Evolutionary conservation across 2,329 filamentous ascomycete species (phyloP), one percentile per base, ranked within the genome.

Genomic region (Hypoxylon sp.): DNA sequence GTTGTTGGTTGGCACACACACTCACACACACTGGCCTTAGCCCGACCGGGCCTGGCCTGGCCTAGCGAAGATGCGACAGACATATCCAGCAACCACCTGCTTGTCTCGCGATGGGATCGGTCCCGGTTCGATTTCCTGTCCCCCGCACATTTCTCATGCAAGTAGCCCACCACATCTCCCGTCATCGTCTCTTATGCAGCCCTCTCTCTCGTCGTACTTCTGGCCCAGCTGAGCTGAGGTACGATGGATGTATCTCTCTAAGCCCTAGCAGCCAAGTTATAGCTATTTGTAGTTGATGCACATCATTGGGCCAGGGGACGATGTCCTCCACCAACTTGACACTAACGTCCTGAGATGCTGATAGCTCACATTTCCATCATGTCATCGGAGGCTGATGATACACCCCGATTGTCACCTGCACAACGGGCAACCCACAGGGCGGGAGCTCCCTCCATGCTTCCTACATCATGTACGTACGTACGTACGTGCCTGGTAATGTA

Each of bases 61-160:
- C 59, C 50, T 61, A 58, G 58, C 64, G 27, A 60, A 65, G 55
- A 66, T 61, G 59, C 58, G 47, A 64, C 58, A 65, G 52, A 54
- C 58, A 61, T 48, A 37, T 51, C 17, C 55, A 59, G 56, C 44
- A 58, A 55, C 32, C 51, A 65, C 58, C 47, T 71, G 50, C 55
- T 68, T 62, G 58, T 68, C 70, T 67, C 63, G 65, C 66, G 63
- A 72, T 72, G 68, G 60, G 62, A 67, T 72, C 68, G 68, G 67
- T 64, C 72, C 72, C 70, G 71, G 69, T 69, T 71, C 65, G 68
- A 67, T 67, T 69, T 71, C 63, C 71, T 72, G 70, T 69, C 70
- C 75, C 74, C 75, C 75, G 72, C 74, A 75, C 71, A 76, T 58
- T 54, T 62, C 24, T 70, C 71, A 76, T 76, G 74, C 74, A 76